A percentile compares a stretch with the other conserved stretches of the same genome.
phyloP scores from a whole-genome alignment of 805 yeast genomes.

The Suhomyces pyralidae region DNA sequence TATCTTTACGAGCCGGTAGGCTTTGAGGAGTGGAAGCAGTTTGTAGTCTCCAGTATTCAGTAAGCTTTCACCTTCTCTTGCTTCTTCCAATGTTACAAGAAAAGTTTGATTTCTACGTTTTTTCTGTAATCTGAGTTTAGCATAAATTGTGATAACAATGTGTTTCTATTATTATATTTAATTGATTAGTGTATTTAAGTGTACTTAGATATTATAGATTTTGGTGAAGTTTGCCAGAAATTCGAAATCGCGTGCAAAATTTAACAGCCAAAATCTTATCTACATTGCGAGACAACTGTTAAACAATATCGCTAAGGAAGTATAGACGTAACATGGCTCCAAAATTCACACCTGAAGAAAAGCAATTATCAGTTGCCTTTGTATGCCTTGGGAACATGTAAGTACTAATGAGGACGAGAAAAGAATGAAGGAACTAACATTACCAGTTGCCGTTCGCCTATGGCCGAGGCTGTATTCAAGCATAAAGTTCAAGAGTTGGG shows the following conservation, averaged over 20 bases:
- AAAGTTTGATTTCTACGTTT: neutral
- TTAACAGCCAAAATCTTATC: neutral
- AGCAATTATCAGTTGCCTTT: constrained; percentile 66
- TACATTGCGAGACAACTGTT: neutral
- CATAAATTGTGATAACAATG: neutral
- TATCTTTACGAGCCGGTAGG: constrained; percentile 30
- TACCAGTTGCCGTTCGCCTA: constrained; percentile 84
- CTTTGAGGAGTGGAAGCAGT: constrained; percentile 36
- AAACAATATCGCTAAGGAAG: neutral
- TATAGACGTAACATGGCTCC: constrained; percentile 9
- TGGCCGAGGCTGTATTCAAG: constrained; percentile 93
- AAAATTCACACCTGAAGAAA: constrained; percentile 16
- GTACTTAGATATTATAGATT: neutral
- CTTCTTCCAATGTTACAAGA: neutral
- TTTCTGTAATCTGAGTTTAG: neutral
- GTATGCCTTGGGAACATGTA: constrained; percentile 89
- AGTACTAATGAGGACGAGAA: constrained; percentile 21
- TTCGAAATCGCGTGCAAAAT: neutral
- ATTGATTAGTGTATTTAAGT: neutral
- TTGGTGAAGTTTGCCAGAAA: neutral
- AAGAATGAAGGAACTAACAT: neutral
- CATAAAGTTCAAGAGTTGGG: constrained; percentile 57
- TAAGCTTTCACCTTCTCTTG: neutral
- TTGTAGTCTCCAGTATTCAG: constrained; percentile 18
- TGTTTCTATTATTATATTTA: neutral